Percentiles rank a stretch among this genome's conserved stretches.
These are phyloP conservation scores for Thinopyrum elongatum DNA, from an alignment of 176 grass and related monocot genomes.

Conservation along the genomic window DNA sequence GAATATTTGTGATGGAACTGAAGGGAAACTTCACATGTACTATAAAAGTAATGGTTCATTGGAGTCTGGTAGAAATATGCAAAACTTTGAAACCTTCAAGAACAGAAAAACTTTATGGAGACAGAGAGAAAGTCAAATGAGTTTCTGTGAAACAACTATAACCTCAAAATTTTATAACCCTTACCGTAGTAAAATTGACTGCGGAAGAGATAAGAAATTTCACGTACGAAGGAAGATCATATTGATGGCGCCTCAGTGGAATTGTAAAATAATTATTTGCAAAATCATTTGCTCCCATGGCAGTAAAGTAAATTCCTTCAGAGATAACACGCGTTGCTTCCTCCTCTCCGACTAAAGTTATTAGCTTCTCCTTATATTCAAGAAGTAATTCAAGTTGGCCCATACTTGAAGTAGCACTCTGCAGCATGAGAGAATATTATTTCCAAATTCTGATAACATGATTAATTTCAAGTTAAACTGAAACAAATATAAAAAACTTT, in stretches of 20 bases:
- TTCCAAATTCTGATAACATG: not conserved
- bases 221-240: conserved; percentile 52
- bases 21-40: not conserved
- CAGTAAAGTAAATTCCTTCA: conserved; percentile 29
- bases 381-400: conserved; percentile 48
- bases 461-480: not conserved
- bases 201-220: conserved; percentile 36
- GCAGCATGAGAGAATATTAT: not conserved
- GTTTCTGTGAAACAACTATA: not conserved
- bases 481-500: not conserved
- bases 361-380: conserved; percentile 60
- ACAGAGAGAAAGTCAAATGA: too few relatives aligned
- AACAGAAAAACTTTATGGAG: not conserved
- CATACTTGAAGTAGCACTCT: conserved; percentile 35
- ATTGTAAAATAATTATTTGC: conserved; percentile 47
- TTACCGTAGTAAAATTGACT: conserved; percentile 50
- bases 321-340: conserved; percentile 30
- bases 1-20: not conserved
- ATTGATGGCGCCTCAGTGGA: conserved; percentile 23
- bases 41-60: not conserved
- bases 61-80: not conserved
- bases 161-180: not conserved
- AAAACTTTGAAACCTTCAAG: not conserved
- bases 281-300: conserved; percentile 51
- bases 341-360: conserved; percentile 39